Base-by-base conservation (phyloP, 2,329 filamentous ascomycete species). In the Ceratocystis harringtonii region DNA sequence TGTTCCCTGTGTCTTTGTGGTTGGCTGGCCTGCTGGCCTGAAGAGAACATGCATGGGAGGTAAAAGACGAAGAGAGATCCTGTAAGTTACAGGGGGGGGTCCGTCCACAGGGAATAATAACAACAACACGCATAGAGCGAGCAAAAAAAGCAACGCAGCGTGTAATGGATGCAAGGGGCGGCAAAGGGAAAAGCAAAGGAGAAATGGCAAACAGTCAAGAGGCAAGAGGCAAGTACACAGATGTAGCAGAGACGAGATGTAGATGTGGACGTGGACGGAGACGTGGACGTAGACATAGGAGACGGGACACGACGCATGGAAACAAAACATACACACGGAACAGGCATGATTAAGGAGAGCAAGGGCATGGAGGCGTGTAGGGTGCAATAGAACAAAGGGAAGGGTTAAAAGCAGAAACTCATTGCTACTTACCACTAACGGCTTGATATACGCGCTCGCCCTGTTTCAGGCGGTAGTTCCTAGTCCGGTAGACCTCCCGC, bases 361-460 rank as follows among this genome's bases (percentile, higher is more conserved):
- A 36, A 36, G 32, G 32, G 32, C 32, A 36, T 12, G 10, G 32
- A 36, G 32, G 10, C 12, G 32, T 36, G 32, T 12, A 12, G 32
- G 32, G 4, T 41, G 36, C 12, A 41, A 41, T 4, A 41, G 36
- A 15, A 3, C 10, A 41, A 12, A 41, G 10, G 36, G 10, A 1
- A 15, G 4, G 1, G 12, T 12, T 5, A 41, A 41, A 41, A 41
- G 36, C 36, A 41, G 36, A 41, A 8, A 15, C 10, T 41, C 19
- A 45, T 52, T 25, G 48, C 12, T 17, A 22, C 65, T 67, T 64
- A 67, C 65, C 62, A 17, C 30, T 64, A 17, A 62, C 62, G 10
- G 65, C 65, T 28, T 36, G 19, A n/a, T 61, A 64, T 43, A 67
- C 65, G 19, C 65, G 62, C 28, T 67, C 65, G 12, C 62, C 62